Evolutionary conservation across 495 filamentous ascomycete genomes (phyloP).

Genomic region (Aspergillus steynii): DNA sequence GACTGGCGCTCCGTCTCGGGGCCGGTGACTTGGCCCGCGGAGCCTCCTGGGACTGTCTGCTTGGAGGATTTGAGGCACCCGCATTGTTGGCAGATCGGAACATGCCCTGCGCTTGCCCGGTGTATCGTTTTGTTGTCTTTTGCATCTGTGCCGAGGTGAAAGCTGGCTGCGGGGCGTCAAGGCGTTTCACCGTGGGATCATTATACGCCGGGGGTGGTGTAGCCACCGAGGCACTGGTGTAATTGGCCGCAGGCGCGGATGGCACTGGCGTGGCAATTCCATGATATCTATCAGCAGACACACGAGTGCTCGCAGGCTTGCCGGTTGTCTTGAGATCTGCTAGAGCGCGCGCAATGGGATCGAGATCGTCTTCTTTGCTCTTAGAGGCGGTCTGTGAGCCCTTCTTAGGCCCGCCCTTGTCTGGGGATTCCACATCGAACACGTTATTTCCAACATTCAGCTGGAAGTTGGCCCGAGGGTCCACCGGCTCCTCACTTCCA

Average conservation of each 20-base stretch:
- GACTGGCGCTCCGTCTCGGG: slow-evolving; percentile 56
- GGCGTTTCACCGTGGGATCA: slow-evolving; percentile 67
- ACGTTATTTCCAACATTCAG: slow-evolving; percentile 97
- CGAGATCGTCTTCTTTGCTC: slow-evolving; percentile 54
- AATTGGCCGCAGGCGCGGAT: slow-evolving; percentile 52
- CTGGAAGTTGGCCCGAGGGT: slow-evolving; percentile 89
- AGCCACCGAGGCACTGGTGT: slow-evolving; percentile 52
- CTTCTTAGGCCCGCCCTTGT: slow-evolving; percentile 44
- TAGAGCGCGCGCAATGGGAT: slow-evolving; percentile 90
- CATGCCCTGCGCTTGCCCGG: slow-evolving; percentile 79
- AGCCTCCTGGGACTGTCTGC: slow-evolving; percentile 35
- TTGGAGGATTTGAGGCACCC: slow-evolving; percentile 29
- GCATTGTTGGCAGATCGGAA: slow-evolving; percentile 53
- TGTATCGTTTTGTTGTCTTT: slow-evolving; percentile 83
- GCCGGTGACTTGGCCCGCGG: slow-evolving; percentile 52
- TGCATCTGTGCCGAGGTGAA: slow-evolving; percentile 93
- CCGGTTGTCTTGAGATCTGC: slow-evolving; percentile 87
- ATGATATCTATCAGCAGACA: slow-evolving; percentile 92
- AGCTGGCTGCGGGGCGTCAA: slow-evolving; percentile 88
- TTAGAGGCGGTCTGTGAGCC: slow-evolving; percentile 32
- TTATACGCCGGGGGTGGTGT: slow-evolving; percentile 77
- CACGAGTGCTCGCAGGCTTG: slow-evolving; percentile 72
- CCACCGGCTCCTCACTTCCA: slow-evolving; percentile 84
- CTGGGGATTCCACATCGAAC: slow-evolving; percentile 90
- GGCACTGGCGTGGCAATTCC: slow-evolving; percentile 84